Conservation (phyloP, 768 basidiomycete species). For the Clitopilus passeckerianus region DNA sequence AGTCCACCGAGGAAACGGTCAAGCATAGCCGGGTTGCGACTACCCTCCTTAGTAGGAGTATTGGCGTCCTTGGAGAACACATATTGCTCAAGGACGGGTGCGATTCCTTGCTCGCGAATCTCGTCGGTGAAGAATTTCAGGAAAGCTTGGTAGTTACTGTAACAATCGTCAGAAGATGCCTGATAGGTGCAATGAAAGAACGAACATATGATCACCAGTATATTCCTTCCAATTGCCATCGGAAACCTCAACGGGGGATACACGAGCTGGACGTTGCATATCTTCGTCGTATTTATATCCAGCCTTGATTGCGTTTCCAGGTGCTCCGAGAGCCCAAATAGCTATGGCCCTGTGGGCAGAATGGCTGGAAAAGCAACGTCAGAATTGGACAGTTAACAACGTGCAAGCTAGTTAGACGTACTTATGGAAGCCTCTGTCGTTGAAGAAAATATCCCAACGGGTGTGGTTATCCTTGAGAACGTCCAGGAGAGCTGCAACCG, state of each 20-base stretch:
- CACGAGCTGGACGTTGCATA: constrained; percentile 30
- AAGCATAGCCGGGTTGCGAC: constrained; percentile 35
- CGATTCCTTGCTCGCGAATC: constrained; percentile 33
- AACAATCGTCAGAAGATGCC: constrained; percentile 34
- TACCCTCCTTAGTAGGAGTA: constrained; percentile 20
- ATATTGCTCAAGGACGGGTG: constrained; percentile 45
- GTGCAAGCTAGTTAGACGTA: constrained; percentile 17
- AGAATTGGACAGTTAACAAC: neutral
- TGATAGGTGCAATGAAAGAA: neutral
- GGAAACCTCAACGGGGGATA: constrained; percentile 41
- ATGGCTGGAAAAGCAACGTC: constrained; percentile 14
- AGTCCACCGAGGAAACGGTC: constrained; percentile 51
- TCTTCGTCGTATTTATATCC: constrained; percentile 28
- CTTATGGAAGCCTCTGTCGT: constrained; percentile 50
- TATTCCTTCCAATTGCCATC: constrained; percentile 46
- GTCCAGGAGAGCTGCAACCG: constrained; percentile 22
- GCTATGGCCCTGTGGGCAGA: constrained; percentile 23
- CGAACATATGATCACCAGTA: constrained; percentile 51
- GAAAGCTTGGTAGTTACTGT: constrained; percentile 45
- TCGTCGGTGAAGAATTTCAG: constrained; percentile 48
- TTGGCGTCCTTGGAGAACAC: constrained; percentile 49
- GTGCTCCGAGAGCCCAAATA: constrained; percentile 23
- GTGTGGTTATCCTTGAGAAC: constrained; percentile 46
- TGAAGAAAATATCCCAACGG: constrained; percentile 46
- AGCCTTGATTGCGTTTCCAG: constrained; percentile 24